phyloP scores from a whole-genome alignment of 176 grass and related monocot species.

The Olyra latifolia region DNA sequence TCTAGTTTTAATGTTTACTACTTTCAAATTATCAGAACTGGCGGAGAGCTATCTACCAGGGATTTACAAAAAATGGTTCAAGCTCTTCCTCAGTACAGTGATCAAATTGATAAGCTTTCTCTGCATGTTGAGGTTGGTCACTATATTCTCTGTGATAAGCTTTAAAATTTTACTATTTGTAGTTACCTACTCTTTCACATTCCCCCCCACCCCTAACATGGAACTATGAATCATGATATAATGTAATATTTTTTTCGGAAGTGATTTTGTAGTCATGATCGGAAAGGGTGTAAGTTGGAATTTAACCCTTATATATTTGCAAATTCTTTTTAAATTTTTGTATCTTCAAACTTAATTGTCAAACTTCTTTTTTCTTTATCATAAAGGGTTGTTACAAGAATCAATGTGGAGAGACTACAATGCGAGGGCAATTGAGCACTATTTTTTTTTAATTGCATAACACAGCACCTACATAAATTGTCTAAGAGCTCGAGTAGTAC shows the following conservation, averaged over 20 bases:
- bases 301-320: not conserved
- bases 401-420: not conserved
- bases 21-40: slow-evolving; percentile 46
- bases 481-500: too few relatives aligned
- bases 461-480: too few relatives aligned
- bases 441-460: not conserved
- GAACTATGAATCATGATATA: not conserved
- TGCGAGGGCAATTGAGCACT: not conserved
- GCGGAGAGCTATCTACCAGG: slow-evolving; percentile 77
- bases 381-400: not conserved
- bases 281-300: not conserved
- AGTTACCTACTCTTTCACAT: not conserved
- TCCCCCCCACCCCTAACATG: too few relatives aligned
- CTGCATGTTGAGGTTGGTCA: slow-evolving; percentile 90
- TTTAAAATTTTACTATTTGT: not conserved
- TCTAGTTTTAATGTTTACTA: not conserved
- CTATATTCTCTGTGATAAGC: slow-evolving; percentile 1
- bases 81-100: slow-evolving; percentile 92
- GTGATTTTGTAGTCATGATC: not conserved
- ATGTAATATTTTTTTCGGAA: not conserved
- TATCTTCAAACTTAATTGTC: not conserved
- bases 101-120: slow-evolving; percentile 97
- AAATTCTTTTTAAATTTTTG: not conserved
- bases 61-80: slow-evolving; percentile 95
- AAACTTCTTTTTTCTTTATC: not conserved